Percentiles rank a stretch among this genome's conserved stretches.
phyloP scores from a whole-genome alignment of 2,329 filamentous ascomycete species.

The Exophiala dermatitidis region DNA sequence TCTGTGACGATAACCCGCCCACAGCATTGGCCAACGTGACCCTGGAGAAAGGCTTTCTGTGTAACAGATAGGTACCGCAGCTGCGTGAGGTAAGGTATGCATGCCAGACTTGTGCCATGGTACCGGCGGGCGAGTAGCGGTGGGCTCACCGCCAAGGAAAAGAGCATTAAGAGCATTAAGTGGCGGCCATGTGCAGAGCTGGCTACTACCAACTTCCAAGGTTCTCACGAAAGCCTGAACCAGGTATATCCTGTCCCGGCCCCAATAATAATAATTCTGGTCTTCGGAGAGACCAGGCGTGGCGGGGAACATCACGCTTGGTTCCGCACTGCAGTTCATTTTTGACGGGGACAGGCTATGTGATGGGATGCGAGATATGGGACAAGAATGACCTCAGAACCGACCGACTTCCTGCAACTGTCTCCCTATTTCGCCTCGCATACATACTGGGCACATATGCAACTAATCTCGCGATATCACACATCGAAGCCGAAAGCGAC shows the following conservation, averaged over 20 bases:
- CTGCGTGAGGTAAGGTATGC: not conserved
- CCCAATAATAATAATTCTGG: not conserved
- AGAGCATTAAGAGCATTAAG: not conserved
- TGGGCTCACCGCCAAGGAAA: constrained; percentile 18
- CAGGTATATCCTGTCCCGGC: too few relatives aligned
- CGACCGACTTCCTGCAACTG: too few relatives aligned
- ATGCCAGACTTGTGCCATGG: constrained; percentile 2
- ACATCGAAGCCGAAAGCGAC: too few relatives aligned
- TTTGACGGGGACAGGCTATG: too few relatives aligned
- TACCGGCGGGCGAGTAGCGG: constrained; percentile 11
- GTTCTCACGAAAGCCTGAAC: too few relatives aligned
- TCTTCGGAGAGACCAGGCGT: not conserved
- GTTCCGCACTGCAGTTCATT: too few relatives aligned
- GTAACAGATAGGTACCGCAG: constrained; percentile 10
- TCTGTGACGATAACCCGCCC: not conserved
- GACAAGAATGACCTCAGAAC: too few relatives aligned
- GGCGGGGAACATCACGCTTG: too few relatives aligned
- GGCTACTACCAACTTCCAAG: not conserved
- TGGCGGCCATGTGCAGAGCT: constrained; percentile 15
- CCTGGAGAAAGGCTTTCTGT: not conserved
- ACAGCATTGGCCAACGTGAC: not conserved
- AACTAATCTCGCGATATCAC: too few relatives aligned
- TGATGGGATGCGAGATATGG: too few relatives aligned
- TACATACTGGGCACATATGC: too few relatives aligned
- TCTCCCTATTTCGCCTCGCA: too few relatives aligned